Evolutionary conservation across 2,329 filamentous ascomycete genomes (phyloP).

Genomic region (Cordyceps cicadae): DNA sequence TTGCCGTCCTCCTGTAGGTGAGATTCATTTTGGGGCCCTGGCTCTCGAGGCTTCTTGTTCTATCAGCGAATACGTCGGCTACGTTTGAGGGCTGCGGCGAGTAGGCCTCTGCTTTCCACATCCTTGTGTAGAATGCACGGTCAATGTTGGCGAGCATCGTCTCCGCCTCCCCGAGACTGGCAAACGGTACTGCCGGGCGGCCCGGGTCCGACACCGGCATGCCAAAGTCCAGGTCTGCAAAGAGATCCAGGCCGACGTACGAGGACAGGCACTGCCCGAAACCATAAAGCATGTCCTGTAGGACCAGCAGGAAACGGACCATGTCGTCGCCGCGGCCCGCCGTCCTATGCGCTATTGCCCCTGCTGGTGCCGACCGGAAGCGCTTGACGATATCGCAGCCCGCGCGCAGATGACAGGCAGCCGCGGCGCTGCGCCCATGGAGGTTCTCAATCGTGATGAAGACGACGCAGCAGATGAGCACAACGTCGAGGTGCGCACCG

Average conservation of each 20-base stretch:
- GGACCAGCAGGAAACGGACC: not conserved
- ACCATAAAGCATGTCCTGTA: conserved; percentile 14
- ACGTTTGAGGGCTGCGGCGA: not conserved
- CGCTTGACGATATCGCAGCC: conserved; percentile 13
- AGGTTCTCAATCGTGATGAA: conserved; percentile 20
- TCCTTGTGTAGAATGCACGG: not conserved
- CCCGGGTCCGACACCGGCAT: conserved; percentile 1
- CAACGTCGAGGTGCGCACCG: conserved; percentile 12
- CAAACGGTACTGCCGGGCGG: conserved; percentile 6
- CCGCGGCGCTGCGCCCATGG: conserved; percentile 16
- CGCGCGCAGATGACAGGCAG: conserved; percentile 17
- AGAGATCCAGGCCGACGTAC: conserved; percentile 14
- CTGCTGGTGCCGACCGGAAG: conserved; percentile 2
- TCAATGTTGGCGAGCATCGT: conserved; percentile 9
- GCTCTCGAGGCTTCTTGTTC: not conserved
- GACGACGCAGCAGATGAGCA: conserved; percentile 18
- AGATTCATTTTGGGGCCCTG: not conserved
- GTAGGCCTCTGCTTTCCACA: conserved; percentile 4
- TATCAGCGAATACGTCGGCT: not conserved
- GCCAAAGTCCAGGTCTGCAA: conserved; percentile 13
- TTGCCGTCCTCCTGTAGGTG: not conserved
- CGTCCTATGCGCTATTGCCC: not conserved
- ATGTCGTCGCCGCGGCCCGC: not conserved
- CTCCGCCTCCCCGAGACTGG: conserved; percentile 10
- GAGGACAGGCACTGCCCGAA: conserved; percentile 14